Evolutionary conservation across 371 early-diverging fungal genomes (phyloP).

Genomic region (Circinella umbellata): DNA sequence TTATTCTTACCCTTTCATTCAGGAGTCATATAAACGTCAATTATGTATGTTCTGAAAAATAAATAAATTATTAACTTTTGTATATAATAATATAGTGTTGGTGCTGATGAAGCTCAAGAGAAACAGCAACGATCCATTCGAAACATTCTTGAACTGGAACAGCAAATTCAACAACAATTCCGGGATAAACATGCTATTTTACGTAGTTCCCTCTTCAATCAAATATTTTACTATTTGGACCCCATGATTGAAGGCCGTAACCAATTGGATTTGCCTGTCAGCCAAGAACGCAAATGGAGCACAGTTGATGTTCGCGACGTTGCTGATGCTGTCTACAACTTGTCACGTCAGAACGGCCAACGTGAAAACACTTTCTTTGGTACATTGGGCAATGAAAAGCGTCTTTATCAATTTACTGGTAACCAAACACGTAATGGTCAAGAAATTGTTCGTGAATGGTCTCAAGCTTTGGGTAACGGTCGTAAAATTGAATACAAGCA

Average conservation of each 20-base stretch:
- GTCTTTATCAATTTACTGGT: slow-evolving; percentile 32
- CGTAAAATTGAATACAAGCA: slow-evolving; percentile 25
- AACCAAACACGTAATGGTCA: slow-evolving; percentile 11
- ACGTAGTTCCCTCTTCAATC: slow-evolving; percentile 31
- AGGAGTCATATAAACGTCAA: too few species aligned
- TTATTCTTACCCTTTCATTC: background rate
- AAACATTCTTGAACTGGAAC: slow-evolving; percentile 32
- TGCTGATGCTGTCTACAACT: slow-evolving; percentile 31
- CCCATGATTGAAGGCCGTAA: slow-evolving; percentile 36
- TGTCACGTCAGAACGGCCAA: slow-evolving; percentile 25
- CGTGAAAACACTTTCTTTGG: background rate
- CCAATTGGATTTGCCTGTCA: slow-evolving; percentile 30
- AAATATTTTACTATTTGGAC: slow-evolving; percentile 41
- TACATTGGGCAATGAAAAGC: slow-evolving; percentile 19
- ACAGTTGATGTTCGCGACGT: slow-evolving; percentile 38
- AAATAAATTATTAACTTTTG: too few species aligned
- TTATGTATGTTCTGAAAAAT: too few species aligned
- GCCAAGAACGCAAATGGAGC: slow-evolving; percentile 33
- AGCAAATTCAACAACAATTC: slow-evolving; percentile 30
- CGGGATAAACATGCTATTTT: slow-evolving; percentile 31
- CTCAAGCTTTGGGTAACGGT: slow-evolving; percentile 26
- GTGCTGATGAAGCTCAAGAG: slow-evolving; percentile 1
- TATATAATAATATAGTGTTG: background rate
- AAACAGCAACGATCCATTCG: slow-evolving; percentile 22
- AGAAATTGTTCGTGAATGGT: slow-evolving; percentile 34